A percentile compares a stretch with the other conserved stretches of the same genome.
Evolutionary conservation across 371 early-diverging fungal species (phyloP).

Genomic region (Apophysomyces variabilis): DNA sequence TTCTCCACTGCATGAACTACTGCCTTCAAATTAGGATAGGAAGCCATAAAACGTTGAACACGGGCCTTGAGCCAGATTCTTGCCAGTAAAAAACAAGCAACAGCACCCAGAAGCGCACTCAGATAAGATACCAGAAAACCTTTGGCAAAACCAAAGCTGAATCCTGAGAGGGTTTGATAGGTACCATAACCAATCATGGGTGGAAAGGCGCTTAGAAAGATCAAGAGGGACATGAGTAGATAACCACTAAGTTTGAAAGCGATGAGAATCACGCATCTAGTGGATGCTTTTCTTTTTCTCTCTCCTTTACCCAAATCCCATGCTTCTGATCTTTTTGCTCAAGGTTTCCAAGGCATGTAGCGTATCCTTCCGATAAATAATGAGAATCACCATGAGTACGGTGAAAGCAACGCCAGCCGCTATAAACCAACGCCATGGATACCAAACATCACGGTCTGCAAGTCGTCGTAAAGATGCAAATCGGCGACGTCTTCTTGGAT

Average conservation of each 20-base stretch:
- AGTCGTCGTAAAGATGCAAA: not conserved
- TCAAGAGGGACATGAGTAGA: constrained; percentile 39
- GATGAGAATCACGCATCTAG: not conserved
- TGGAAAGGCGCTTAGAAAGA: constrained; percentile 68
- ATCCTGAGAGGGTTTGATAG: constrained; percentile 68
- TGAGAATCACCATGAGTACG: constrained; percentile 21
- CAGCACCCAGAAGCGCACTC: constrained; percentile 61
- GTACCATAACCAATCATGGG: constrained; percentile 73
- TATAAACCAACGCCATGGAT: constrained; percentile 19
- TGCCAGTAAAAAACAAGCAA: constrained; percentile 64
- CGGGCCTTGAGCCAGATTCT: constrained; percentile 56
- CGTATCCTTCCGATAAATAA: constrained; percentile 37
- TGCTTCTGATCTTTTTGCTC: constrained; percentile 29
- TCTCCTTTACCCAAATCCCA: constrained; percentile 40
- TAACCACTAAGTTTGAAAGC: constrained; percentile 37
- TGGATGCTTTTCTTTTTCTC: not conserved
- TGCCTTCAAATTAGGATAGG: constrained; percentile 58
- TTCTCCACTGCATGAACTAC: constrained; percentile 70
- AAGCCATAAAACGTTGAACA: constrained; percentile 55
- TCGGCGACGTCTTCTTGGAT: not conserved
- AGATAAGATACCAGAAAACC: constrained; percentile 67
- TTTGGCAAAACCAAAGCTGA: constrained; percentile 62
- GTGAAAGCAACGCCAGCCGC: constrained; percentile 8
- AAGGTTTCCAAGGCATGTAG: constrained; percentile 41
- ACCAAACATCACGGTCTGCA: constrained; percentile 7